Evolutionary conservation across 192 early-diverging fungal species (phyloP).

Genomic region (Dissophora ornata): DNA sequence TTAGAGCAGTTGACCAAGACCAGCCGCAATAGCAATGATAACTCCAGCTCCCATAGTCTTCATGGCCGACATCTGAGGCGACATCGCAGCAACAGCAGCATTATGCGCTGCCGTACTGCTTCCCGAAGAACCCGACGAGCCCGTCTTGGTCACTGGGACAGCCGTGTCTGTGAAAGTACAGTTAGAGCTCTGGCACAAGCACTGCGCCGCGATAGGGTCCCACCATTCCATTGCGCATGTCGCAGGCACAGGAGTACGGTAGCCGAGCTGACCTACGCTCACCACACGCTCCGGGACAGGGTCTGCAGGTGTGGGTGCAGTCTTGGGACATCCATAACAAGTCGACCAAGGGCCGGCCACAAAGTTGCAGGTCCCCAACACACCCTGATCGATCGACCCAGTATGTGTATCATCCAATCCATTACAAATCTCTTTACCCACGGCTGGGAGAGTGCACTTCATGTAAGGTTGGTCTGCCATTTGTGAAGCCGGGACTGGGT

Average conservation of each 20-base stretch:
- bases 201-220: constrained; percentile 73
- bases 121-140: background rate
- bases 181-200: constrained; percentile 64
- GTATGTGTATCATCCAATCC: constrained; percentile 64
- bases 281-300: constrained; percentile 58
- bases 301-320: constrained; percentile 46
- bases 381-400: constrained; percentile 40
- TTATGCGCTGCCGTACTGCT: background rate
- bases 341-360: constrained; percentile 62
- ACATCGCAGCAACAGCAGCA: no score
- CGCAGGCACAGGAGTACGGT: constrained; percentile 62
- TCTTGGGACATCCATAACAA: constrained; percentile 66
- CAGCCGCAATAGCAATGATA: constrained; percentile 19
- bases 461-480: constrained; percentile 73
- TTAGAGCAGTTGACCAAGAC: no score
- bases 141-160: constrained; percentile 6
- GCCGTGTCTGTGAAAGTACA: constrained; percentile 69
- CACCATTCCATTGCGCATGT: constrained; percentile 77
- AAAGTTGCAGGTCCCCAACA: constrained; percentile 63
- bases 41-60: background rate
- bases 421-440: constrained; percentile 77
- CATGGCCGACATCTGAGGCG: background rate
- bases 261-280: constrained; percentile 30
- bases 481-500: constrained; percentile 76
- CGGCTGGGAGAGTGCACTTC: constrained; percentile 66